Base-by-base conservation (phyloP, 306 rosid genomes). In the Quercus robur region DNA sequence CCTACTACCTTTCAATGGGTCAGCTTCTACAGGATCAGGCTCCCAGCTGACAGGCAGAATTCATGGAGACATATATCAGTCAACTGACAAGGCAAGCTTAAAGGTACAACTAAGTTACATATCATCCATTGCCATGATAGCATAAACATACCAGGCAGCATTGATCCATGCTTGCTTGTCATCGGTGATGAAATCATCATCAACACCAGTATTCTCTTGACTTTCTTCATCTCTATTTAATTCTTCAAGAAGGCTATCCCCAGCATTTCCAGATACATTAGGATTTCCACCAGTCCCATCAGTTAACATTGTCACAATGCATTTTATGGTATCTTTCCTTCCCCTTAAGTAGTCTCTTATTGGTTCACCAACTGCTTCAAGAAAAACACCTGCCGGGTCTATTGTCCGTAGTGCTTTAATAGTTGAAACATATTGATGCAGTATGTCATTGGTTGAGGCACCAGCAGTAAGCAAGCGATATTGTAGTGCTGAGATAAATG, bases 21-120 rank as follows among this genome's bases (percentile, higher is more conserved):
- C 97, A 70, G 97, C 99, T 90, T 94, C 99, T 77, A 93, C 97
- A 67, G 99, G 99, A 75, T 94, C 99, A 77, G 99, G 97, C 83
- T 94, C 94, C 99, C 99, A 94, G 70, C 99, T 94, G 92, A 82
- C 88, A 69, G 38, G 33, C 74, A 85, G 31, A 78, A 74, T 12
- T 72, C 74, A 84, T 62, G 19, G 13, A 30, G 28, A 73, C 8
- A 67, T 71, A 82, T 73, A 74, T 82, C 74, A 80, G 38, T 56
- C 75, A 28, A 25, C 58, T 63, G 71, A 57, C 35, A 75, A 17
- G 63, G 74, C 3, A 44, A 73, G 77, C 55, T 66, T 54, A 80
- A 70, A 52, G 49, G 75, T 25, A 76, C 61, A 56, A 56, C 63
- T 11, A 11, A 70, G 59, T 62, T 77, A 70, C 49, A 66, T 31